Evolutionary conservation across 192 early-diverging fungal genomes (phyloP).

Genomic region (Coemansia sp.): DNA sequence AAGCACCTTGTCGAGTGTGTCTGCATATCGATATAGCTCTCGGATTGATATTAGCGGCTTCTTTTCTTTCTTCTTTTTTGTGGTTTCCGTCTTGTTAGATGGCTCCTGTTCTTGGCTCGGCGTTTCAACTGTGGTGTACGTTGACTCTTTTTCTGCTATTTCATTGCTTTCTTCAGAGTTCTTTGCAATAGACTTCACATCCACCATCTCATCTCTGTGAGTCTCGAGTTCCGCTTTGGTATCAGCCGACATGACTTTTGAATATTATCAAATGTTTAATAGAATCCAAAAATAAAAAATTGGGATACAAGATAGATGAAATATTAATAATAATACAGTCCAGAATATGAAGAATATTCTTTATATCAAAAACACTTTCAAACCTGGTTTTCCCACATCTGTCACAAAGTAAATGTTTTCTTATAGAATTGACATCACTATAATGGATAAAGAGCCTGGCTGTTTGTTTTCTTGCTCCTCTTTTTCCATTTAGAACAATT

Average conservation of each 20-base stretch:
- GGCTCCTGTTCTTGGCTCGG: background rate
- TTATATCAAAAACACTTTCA: background rate
- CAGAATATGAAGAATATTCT: too few species aligned
- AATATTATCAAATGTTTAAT: background rate
- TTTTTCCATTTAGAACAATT: background rate
- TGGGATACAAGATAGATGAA: too few species aligned
- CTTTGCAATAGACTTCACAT: background rate
- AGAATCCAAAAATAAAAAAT: background rate
- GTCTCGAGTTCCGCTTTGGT: background rate
- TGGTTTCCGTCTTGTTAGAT: background rate
- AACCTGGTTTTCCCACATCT: too few species aligned
- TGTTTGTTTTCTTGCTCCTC: background rate
- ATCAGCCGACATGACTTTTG: background rate
- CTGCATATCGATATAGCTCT: conserved; percentile 72
- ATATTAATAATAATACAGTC: too few species aligned
- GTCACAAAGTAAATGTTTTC: too few species aligned
- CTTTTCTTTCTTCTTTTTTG: conserved; percentile 39
- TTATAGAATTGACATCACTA: too few species aligned
- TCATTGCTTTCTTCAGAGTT: background rate
- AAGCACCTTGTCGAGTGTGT: conserved; percentile 58
- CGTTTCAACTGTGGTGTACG: conserved; percentile 1
- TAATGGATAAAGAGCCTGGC: too few species aligned
- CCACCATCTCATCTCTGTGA: background rate
- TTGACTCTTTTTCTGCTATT: background rate
- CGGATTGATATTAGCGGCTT: conserved; percentile 57